Base-by-base conservation (phyloP, 2,329 filamentous ascomycete species). In the Apiospora malaysiana region DNA sequence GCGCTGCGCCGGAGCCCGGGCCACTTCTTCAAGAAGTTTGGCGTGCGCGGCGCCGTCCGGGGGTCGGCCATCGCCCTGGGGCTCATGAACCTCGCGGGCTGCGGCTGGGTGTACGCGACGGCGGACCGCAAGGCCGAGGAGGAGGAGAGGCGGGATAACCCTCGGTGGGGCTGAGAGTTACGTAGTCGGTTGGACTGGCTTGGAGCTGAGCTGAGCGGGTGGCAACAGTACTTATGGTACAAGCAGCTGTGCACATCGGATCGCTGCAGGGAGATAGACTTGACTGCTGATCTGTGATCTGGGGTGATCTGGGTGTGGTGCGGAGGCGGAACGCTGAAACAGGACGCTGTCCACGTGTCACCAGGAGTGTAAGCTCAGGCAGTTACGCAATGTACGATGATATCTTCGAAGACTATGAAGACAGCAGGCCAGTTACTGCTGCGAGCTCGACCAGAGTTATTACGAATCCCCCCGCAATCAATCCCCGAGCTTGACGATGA, bases 51-150 rank as follows among this genome's bases (percentile, higher is more conserved):
- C 5, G 77, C 81, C 1, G 86, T 89, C n/a, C 82, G 88, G 25
- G 86, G 83, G 7, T 76, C 80, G 0, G 87, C 88, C 21, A 78
- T 89, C 66, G 87, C 82, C 1, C 75, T 90, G 49, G 88, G 85
- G 0, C 71, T 80, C 0, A 80, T 79, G 14, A 90, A 90, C 74
- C 80, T 81, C 27, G 76, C 83, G 3, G 86, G 86, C 0, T 86
- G 85, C 2, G 84, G 84, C 2, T 88, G 84, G 80, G 85, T 85
- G 2, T 90, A 89, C 71, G 81, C 83, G 18, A 85, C 78, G 14
- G 87, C 87, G 0, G 83, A 89, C 73, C 83, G 86, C 51, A 81
- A 84, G 73, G 80, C 76, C 70, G 88, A 90, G 76, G 84, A 84
- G 70, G 78, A 81, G 74, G 84, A 84, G 74, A 81, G 88, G 70